Evolutionary conservation across 176 grass and related monocot species (phyloP).

Genomic region (Phoenix roebelenii): DNA sequence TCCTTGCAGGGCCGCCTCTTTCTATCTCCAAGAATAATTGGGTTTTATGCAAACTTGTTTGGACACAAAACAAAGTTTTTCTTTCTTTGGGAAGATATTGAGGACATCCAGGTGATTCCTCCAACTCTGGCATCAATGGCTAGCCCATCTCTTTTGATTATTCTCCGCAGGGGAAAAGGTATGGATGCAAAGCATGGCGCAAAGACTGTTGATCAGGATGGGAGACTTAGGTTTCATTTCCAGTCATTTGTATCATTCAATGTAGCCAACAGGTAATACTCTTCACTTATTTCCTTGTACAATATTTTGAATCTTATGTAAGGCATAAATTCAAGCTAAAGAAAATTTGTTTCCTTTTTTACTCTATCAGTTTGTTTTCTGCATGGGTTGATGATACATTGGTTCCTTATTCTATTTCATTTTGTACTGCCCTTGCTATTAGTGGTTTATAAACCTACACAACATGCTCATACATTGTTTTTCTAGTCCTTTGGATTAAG

Average conservation of each 20-base stretch:
- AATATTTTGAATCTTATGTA: too few relatives aligned
- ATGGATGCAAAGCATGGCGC: conserved; percentile 89
- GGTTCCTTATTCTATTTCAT: too few relatives aligned
- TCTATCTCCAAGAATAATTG: conserved; percentile 83
- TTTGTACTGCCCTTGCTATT: too few relatives aligned
- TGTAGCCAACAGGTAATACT: conserved; percentile 59
- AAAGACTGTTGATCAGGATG: conserved; percentile 61
- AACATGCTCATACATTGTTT: too few relatives aligned
- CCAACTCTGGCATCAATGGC: conserved; percentile 44
- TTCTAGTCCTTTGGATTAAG: too few relatives aligned
- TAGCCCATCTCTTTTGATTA: conserved; percentile 64
- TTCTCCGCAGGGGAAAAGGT: conserved; percentile 71
- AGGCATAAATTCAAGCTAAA: too few relatives aligned
- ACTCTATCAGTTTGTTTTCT: too few relatives aligned
- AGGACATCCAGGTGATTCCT: conserved; percentile 72
- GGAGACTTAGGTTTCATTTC: conserved; percentile 73
- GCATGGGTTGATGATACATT: too few relatives aligned
- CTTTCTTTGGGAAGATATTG: conserved; percentile 96
- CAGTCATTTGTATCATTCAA: conserved; percentile 92
- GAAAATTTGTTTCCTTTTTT: too few relatives aligned
- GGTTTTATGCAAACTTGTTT: conserved; percentile 89
- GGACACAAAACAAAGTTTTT: conserved; percentile 91
- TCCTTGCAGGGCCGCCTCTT: conserved; percentile 70
- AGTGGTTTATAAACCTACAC: too few relatives aligned
- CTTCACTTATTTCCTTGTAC: background rate